phyloP scores from a whole-genome alignment of 75 land plant species.

The Picea glauca region DNA sequence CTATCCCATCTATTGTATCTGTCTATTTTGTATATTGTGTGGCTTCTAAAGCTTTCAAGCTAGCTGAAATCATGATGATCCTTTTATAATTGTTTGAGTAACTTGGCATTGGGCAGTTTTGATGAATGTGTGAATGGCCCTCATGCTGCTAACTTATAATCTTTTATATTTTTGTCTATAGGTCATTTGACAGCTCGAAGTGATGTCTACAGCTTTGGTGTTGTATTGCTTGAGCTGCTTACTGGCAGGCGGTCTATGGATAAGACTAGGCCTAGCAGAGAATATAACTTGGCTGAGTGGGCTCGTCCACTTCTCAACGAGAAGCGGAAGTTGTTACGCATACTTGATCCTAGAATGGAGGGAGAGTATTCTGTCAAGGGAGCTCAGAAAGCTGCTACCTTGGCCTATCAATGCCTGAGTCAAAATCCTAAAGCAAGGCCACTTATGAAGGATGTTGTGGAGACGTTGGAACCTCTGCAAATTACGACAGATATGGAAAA shows the following conservation, averaged over 20 bases:
- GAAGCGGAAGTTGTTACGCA: constrained; percentile 12
- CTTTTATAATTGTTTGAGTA: neutral
- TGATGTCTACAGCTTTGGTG: constrained; percentile 53
- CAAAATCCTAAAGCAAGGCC: constrained; percentile 33
- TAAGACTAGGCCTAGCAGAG: constrained; percentile 37
- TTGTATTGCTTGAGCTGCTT: constrained; percentile 43
- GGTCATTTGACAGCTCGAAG: constrained; percentile 56
- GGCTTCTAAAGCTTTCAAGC: neutral
- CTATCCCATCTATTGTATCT: neutral
- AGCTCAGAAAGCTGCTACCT: constrained; percentile 27
- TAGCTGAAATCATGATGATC: neutral
- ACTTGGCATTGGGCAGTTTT: neutral
- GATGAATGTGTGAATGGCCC: neutral
- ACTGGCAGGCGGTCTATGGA: constrained; percentile 42
- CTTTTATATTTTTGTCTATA: constrained; percentile 11
- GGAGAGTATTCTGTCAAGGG: constrained; percentile 28
- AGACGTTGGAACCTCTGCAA: constrained; percentile 27
- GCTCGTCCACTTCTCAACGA: constrained; percentile 25
- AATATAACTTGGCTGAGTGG: constrained; percentile 50
- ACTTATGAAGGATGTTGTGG: constrained; percentile 26
- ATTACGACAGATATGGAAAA: constrained; percentile 15
- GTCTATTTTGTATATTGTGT: neutral
- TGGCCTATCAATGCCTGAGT: constrained; percentile 41
- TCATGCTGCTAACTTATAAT: neutral
- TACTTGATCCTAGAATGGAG: constrained; percentile 40